phyloP scores from a whole-genome alignment of 2,329 filamentous ascomycete species.

The Aaosphaeria arxii region DNA sequence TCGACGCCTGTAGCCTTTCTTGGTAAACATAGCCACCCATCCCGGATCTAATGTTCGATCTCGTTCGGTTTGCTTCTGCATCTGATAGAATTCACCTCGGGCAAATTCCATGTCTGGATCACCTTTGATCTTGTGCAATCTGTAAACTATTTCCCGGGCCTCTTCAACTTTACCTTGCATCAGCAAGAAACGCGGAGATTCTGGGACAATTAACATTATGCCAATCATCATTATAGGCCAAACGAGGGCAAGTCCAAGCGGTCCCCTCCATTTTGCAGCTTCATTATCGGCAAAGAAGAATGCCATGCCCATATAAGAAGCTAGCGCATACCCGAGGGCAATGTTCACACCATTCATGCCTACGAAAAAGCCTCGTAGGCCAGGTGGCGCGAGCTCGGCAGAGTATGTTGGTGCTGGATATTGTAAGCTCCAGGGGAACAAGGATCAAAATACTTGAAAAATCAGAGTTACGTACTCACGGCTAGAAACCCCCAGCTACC shows the following conservation, averaged over 20 bases:
- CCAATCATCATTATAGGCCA: conserved; percentile 21
- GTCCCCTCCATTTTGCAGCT: conserved; percentile 21
- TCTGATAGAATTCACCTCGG: conserved; percentile 23
- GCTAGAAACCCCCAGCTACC: conserved; percentile 22
- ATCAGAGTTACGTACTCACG: conserved; percentile 12
- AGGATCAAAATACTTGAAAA: not conserved
- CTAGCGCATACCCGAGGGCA: conserved; percentile 18
- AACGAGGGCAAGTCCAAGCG: conserved; percentile 16
- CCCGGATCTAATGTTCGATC: conserved; percentile 16
- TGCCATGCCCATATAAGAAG: conserved; percentile 20
- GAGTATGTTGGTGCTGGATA: conserved; percentile 14
- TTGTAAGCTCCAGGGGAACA: not conserved
- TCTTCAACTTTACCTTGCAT: conserved; percentile 11
- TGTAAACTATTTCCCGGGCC: conserved; percentile 10
- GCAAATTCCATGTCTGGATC: conserved; percentile 20
- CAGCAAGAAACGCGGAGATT: conserved; percentile 10
- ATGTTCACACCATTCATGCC: conserved; percentile 22
- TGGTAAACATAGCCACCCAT: conserved; percentile 18
- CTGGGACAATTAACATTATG: conserved; percentile 10
- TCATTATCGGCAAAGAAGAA: conserved; percentile 11
- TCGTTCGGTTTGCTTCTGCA: conserved; percentile 18
- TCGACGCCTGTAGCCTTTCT: conserved; percentile 17
- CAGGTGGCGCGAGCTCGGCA: conserved; percentile 19
- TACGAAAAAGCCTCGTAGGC: conserved; percentile 19
- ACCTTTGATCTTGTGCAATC: conserved; percentile 12